phyloP scores from a whole-genome alignment of 176 grass and related monocot species.

The Carex parvula region DNA sequence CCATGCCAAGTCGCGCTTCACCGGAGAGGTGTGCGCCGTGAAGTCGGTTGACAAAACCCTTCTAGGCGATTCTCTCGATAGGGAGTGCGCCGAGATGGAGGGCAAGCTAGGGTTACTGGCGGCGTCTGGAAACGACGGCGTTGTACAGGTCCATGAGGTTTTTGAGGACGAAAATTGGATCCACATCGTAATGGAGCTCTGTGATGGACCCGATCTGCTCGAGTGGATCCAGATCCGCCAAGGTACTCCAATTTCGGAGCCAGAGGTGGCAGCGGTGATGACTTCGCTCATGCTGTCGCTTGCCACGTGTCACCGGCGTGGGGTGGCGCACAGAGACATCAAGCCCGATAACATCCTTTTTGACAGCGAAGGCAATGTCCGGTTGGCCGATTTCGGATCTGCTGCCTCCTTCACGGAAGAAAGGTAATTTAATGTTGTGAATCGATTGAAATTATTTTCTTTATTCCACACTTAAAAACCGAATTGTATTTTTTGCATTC shows the following conservation, averaged over 20 bases:
- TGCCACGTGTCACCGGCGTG: conserved; percentile 58
- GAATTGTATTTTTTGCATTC: neutral
- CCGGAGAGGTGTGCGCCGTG: conserved; percentile 65
- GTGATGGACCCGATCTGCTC: conserved; percentile 64
- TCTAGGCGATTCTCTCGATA: conserved; percentile 63
- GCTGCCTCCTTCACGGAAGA: conserved; percentile 45
- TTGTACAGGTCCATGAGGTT: conserved; percentile 59
- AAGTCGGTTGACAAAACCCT: conserved; percentile 71
- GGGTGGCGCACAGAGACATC: conserved; percentile 64
- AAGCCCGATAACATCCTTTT: conserved; percentile 85
- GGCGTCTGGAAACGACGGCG: conserved; percentile 56
- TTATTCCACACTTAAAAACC: neutral
- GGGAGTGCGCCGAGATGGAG: conserved; percentile 56
- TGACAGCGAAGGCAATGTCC: conserved; percentile 12
- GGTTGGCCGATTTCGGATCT: conserved; percentile 79
- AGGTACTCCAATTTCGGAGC: conserved; percentile 54
- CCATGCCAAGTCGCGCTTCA: conserved; percentile 54
- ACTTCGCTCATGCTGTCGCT: conserved; percentile 48
- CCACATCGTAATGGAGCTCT: conserved; percentile 73
- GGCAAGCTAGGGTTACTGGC: conserved; percentile 58
- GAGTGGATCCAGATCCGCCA: conserved; percentile 56
- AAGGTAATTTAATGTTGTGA: neutral
- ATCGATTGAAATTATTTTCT: neutral
- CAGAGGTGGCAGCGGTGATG: conserved; percentile 41
- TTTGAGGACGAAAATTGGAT: conserved; percentile 67